Conservation (phyloP, 2,329 filamentous ascomycete species). For the Exophiala spinifera region DNA sequence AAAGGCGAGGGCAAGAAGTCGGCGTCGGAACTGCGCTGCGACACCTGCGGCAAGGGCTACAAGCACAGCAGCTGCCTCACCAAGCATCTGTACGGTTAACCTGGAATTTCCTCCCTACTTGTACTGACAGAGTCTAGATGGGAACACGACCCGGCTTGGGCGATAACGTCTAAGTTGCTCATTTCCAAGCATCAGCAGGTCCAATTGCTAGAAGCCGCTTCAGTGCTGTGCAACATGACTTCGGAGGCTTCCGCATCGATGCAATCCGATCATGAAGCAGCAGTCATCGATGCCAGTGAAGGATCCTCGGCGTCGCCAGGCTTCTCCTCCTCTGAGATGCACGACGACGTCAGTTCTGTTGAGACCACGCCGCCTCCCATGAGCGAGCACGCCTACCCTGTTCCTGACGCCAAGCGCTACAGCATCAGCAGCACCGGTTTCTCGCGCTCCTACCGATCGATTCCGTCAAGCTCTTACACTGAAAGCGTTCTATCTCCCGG, state of each 20-base stretch:
- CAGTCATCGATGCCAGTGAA: constrained; percentile 70
- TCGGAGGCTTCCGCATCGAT: constrained; percentile 62
- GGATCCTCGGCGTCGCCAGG: constrained; percentile 77
- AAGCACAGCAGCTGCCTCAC: constrained; percentile 99
- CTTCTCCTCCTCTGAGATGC: constrained; percentile 74
- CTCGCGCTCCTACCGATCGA: constrained; percentile 79
- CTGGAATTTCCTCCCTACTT: constrained; percentile 25
- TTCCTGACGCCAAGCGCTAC: constrained; percentile 57
- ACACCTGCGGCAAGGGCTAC: constrained; percentile 98
- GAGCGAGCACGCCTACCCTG: constrained; percentile 59
- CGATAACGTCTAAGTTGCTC: constrained; percentile 91
- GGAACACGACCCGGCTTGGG: constrained; percentile 99
- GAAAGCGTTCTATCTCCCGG: constrained; percentile 49
- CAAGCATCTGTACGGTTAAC: constrained; percentile 92
- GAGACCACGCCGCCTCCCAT: constrained; percentile 90
- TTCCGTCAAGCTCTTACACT: constrained; percentile 55
- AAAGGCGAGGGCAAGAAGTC: constrained; percentile 78
- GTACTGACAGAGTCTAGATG: constrained; percentile 62
- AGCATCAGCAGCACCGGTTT: constrained; percentile 50
- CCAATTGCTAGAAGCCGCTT: constrained; percentile 91
- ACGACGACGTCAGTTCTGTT: constrained; percentile 76
- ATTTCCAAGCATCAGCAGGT: constrained; percentile 99
- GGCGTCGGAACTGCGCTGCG: constrained; percentile 85
- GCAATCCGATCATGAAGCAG: constrained; percentile 64
- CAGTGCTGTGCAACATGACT: constrained; percentile 93